Evolutionary conservation across 192 early-diverging fungal species (phyloP).

Genomic region (Coemansia sp.): DNA sequence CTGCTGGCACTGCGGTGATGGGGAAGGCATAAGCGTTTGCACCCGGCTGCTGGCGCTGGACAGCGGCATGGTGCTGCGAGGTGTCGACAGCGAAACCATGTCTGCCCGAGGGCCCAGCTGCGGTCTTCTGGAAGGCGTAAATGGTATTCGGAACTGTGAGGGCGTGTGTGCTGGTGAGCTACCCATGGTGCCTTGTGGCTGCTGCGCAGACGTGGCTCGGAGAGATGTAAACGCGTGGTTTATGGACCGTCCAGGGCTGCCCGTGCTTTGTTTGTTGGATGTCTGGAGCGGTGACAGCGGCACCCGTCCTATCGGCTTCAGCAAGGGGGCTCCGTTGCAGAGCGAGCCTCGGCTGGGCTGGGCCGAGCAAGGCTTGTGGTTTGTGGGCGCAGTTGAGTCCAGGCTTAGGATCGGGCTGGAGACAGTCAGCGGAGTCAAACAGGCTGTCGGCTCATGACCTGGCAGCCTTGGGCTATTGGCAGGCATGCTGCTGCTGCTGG

Average conservation of each 20-base stretch:
- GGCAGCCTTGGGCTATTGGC: too few species aligned
- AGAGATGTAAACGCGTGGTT: background rate
- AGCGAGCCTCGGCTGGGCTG: too few species aligned
- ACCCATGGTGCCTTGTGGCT: slow-evolving; percentile 22
- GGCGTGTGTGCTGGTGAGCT: slow-evolving; percentile 11
- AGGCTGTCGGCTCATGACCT: too few species aligned
- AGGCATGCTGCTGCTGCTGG: background rate
- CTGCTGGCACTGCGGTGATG: background rate
- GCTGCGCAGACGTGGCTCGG: background rate
- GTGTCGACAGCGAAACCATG: background rate
- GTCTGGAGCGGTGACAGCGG: slow-evolving; percentile 1
- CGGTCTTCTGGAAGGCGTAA: slow-evolving; percentile 5
- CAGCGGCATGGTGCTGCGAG: background rate
- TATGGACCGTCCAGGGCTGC: background rate
- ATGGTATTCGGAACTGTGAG: background rate
- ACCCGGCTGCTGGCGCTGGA: background rate
- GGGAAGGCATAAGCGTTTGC: background rate
- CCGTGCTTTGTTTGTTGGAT: background rate
- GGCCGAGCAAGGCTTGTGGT: background rate
- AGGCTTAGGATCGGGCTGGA: slow-evolving; percentile 36
- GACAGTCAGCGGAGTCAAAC: slow-evolving; percentile 15
- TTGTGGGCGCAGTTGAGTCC: slow-evolving; percentile 6
- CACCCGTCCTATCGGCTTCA: background rate
- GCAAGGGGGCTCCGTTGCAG: too few species aligned
- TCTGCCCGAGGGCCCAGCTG: slow-evolving; percentile 26